Conservation (phyloP, 2,329 filamentous ascomycete genomes). For the Zymoseptoria passerinii region DNA sequence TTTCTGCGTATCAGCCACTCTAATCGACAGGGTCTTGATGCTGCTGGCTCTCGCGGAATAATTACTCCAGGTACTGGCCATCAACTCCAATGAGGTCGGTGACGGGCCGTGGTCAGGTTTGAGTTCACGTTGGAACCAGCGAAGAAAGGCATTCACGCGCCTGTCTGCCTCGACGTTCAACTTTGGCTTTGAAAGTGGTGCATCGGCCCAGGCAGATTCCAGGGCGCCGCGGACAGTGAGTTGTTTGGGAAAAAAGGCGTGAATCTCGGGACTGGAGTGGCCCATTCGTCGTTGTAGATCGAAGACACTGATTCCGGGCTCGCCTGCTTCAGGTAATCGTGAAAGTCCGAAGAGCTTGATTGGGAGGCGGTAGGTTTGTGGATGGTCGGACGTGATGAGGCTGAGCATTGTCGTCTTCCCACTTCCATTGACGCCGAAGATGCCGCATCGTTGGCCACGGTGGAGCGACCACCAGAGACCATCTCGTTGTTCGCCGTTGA, state of each 20-base stretch:
- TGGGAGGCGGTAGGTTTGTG: slow-evolving; percentile 83
- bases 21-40: neutral
- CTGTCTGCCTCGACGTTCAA: slow-evolving; percentile 50
- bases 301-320: slow-evolving; percentile 76
- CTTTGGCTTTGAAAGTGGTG: slow-evolving; percentile 63
- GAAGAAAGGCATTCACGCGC: slow-evolving; percentile 60
- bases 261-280: slow-evolving; percentile 88
- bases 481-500: slow-evolving; percentile 36
- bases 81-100: neutral
- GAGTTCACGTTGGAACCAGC: slow-evolving; percentile 74
- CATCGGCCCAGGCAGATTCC: slow-evolving; percentile 84
- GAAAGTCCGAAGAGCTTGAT: slow-evolving; percentile 78
- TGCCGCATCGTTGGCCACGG: slow-evolving; percentile 78
- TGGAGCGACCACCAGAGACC: slow-evolving; percentile 79
- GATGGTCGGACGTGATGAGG: slow-evolving; percentile 89
- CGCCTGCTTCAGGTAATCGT: slow-evolving; percentile 64
- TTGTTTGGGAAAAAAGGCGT: slow-evolving; percentile 78
- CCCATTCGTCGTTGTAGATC: slow-evolving; percentile 85
- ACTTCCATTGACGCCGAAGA: slow-evolving; percentile 88
- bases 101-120: slow-evolving; percentile 40
- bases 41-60: neutral
- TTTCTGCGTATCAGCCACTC: slow-evolving; percentile 8
- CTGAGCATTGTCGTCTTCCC: slow-evolving; percentile 94
- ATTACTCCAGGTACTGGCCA: neutral
- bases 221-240: slow-evolving; percentile 66